A percentile compares a stretch with the other conserved stretches of the same genome.
Evolutionary conservation across 306 rosid species (phyloP).

Genomic region (Canavalia gladiata): DNA sequence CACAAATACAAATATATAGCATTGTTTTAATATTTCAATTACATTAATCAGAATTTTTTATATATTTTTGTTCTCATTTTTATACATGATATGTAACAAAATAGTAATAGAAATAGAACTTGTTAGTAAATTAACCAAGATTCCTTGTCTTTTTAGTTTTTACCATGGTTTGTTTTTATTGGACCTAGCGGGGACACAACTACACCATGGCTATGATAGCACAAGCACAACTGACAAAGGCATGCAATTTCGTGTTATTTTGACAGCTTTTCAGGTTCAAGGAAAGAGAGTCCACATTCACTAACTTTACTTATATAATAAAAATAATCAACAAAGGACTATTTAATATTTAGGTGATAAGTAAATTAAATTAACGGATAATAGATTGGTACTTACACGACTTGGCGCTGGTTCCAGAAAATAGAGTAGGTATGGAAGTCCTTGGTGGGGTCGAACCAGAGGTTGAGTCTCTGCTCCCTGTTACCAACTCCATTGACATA

Average conservation of each 20-base stretch:
- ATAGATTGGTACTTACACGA: slow-evolving; percentile 65
- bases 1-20: too few species aligned
- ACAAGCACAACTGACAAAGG: slow-evolving; percentile 38
- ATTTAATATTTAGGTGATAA: neutral
- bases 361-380: neutral
- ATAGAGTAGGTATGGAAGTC: slow-evolving; percentile 86
- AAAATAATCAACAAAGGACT: too few species aligned
- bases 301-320: neutral
- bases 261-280: slow-evolving; percentile 31
- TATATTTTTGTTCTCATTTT: too few species aligned
- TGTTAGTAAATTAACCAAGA: slow-evolving; percentile 36
- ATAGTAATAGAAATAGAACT: too few species aligned
- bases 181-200: neutral
- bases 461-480: slow-evolving; percentile 90
- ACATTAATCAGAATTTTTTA: too few species aligned
- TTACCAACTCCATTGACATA: slow-evolving; percentile 93
- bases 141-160: slow-evolving; percentile 44
- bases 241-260: slow-evolving; percentile 9
- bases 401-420: slow-evolving; percentile 95
- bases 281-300: neutral
- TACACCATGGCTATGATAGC: slow-evolving; percentile 11
- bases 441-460: slow-evolving; percentile 88
- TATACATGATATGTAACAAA: too few species aligned
- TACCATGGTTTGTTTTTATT: neutral
- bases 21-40: too few species aligned